These are phyloP conservation scores for Boletales sp. DNA, from an alignment of 768 basidiomycete species.

Conservation along the genomic window DNA sequence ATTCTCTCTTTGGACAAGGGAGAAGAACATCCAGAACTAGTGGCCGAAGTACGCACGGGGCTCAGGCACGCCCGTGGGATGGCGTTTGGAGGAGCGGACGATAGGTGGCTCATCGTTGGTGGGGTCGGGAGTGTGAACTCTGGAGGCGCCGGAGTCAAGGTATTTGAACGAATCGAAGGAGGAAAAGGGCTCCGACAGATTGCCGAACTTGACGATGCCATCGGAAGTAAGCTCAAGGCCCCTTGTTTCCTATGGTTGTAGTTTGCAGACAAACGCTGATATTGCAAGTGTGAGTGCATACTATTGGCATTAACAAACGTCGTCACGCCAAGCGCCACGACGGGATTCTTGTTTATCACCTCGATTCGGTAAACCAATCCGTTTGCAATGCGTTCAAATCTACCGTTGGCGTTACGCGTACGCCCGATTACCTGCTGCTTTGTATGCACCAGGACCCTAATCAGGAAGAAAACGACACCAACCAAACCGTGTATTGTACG, in stretches of 20 bases:
- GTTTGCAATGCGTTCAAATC: too few relatives aligned
- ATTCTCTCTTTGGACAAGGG: conserved; percentile 55
- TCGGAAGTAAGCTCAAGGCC: conserved; percentile 35
- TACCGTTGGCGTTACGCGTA: too few relatives aligned
- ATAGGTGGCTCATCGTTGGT: conserved; percentile 61
- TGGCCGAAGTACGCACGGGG: conserved; percentile 65
- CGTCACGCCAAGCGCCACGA: neutral
- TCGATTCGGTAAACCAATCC: too few relatives aligned
- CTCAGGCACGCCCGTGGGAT: conserved; percentile 71
- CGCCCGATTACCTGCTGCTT: too few relatives aligned
- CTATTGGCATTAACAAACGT: too few relatives aligned
- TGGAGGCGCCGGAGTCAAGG: conserved; percentile 60
- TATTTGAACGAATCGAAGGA: conserved; percentile 63
- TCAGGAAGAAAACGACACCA: too few relatives aligned
- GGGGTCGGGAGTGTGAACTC: conserved; percentile 41
- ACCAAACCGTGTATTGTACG: too few relatives aligned
- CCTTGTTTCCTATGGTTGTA: conserved; percentile 37
- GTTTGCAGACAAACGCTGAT: neutral
- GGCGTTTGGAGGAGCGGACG: conserved; percentile 58
- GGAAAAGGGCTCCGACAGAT: conserved; percentile 54
- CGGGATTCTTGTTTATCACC: neutral
- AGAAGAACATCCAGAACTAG: conserved; percentile 43
- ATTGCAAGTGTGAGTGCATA: neutral
- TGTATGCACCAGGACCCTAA: too few relatives aligned
- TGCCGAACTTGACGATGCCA: conserved; percentile 35